Evolutionary conservation across 768 basidiomycete species (phyloP).

Genomic region (Boletus reticulatus): DNA sequence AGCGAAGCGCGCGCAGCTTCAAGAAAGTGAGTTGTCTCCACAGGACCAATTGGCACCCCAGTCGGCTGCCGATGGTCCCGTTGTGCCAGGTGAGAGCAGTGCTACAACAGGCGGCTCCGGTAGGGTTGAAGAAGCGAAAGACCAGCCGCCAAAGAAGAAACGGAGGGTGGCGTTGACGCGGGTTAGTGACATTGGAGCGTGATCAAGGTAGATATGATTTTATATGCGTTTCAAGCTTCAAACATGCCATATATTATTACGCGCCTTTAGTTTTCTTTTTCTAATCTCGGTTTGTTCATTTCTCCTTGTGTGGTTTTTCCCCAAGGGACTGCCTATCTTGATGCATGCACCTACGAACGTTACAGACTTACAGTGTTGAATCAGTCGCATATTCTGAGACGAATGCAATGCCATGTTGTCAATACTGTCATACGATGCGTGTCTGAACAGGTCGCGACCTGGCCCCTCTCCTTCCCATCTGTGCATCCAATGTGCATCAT

Average conservation of each 20-base stretch:
- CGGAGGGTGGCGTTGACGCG: conserved; percentile 74
- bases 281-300: conserved; percentile 12
- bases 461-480: neutral
- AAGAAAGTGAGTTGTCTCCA: conserved; percentile 12
- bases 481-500: neutral
- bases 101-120: conserved; percentile 4
- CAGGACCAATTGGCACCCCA: conserved; percentile 29
- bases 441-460: neutral
- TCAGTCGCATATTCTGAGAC: conserved; percentile 22
- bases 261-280: conserved; percentile 12
- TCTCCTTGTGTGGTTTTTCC: neutral
- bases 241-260: conserved; percentile 14
- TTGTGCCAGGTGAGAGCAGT: conserved; percentile 12
- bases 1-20: conserved; percentile 37
- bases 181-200: conserved; percentile 53
- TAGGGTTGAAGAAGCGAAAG: conserved; percentile 21
- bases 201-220: neutral
- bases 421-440: conserved; percentile 11
- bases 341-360: neutral
- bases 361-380: conserved; percentile 2
- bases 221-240: conserved; percentile 4
- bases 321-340: conserved; percentile 5
- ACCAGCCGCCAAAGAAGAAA: conserved; percentile 81
- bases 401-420: conserved; percentile 19
- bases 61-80: conserved; percentile 24